These are phyloP conservation scores for Hysterangium stoloniferum DNA, from an alignment of 768 basidiomycete species.

Conservation along the genomic window DNA sequence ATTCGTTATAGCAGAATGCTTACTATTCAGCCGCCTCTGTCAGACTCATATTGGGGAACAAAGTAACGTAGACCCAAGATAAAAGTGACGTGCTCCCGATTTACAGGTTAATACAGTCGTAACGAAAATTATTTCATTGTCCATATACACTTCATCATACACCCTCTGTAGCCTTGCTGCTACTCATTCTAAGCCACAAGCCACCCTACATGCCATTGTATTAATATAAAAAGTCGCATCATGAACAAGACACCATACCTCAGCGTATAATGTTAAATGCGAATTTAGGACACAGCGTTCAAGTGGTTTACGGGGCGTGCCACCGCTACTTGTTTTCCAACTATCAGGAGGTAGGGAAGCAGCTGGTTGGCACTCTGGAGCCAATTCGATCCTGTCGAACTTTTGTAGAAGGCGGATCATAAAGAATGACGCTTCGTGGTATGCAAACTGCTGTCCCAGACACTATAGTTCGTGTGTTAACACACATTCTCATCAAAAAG, in stretches of 20 bases:
- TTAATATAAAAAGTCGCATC: too few relatives aligned
- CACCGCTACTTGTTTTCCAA: slow-evolving; percentile 30
- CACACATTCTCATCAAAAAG: too few relatives aligned
- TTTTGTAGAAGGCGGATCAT: slow-evolving; percentile 51
- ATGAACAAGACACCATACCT: slow-evolving; percentile 30
- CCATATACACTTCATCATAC: neutral
- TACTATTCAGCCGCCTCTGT: too few relatives aligned
- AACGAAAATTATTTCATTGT: too few relatives aligned
- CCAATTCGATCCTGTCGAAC: slow-evolving; percentile 40
- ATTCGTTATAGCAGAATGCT: too few relatives aligned
- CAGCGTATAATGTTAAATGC: slow-evolving; percentile 48
- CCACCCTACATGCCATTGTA: slow-evolving; percentile 33
- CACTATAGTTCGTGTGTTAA: neutral
- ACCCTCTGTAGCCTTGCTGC: neutral
- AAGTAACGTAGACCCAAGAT: too few relatives aligned
- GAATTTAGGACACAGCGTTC: slow-evolving; percentile 39
- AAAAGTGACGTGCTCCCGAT: too few relatives aligned
- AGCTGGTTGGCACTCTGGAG: slow-evolving; percentile 36
- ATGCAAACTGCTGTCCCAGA: slow-evolving; percentile 42
- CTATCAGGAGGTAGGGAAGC: slow-evolving; percentile 34
- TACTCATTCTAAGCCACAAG: slow-evolving; percentile 37
- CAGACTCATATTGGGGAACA: too few relatives aligned
- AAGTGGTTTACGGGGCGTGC: slow-evolving; percentile 6
- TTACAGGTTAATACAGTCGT: too few relatives aligned
- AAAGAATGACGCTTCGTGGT: slow-evolving; percentile 58